Conservation (phyloP, 2,329 filamentous ascomycete species). For the Hyphodiscus sp. region DNA sequence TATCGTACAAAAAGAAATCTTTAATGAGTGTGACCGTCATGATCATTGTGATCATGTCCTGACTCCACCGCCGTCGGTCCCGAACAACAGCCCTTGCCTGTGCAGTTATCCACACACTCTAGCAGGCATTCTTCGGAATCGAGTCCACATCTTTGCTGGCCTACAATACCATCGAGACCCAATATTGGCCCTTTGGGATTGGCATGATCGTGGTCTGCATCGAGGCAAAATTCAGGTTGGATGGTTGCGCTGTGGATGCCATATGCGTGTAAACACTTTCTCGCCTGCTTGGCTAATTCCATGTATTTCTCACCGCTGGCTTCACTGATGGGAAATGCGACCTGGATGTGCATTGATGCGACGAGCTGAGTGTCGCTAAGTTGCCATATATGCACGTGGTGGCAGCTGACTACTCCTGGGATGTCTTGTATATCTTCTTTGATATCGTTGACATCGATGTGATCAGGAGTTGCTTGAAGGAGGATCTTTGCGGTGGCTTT, state of each 20-base stretch:
- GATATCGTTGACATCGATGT: slow-evolving; percentile 83
- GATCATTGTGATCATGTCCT: slow-evolving; percentile 24
- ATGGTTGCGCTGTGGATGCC: slow-evolving; percentile 97
- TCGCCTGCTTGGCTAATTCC: slow-evolving; percentile 74
- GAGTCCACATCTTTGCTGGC: slow-evolving; percentile 20
- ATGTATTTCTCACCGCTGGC: slow-evolving; percentile 79
- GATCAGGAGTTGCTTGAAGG: slow-evolving; percentile 86
- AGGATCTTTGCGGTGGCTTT: slow-evolving; percentile 79
- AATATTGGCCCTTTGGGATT: slow-evolving; percentile 13
- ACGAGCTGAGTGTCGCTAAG: slow-evolving; percentile 91
- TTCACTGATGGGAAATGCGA: slow-evolving; percentile 82
- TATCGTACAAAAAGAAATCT: slow-evolving; percentile 11
- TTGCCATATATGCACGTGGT: slow-evolving; percentile 98
- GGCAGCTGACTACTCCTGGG: slow-evolving; percentile 80
- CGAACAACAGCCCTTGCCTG: slow-evolving; percentile 29
- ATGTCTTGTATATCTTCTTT: slow-evolving; percentile 83
- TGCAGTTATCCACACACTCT: slow-evolving; percentile 30
- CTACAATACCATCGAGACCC: slow-evolving; percentile 23
- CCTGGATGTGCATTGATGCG: slow-evolving; percentile 87
- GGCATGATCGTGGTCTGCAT: slow-evolving; percentile 32
- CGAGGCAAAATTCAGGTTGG: slow-evolving; percentile 78
- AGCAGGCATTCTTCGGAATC: slow-evolving; percentile 28
- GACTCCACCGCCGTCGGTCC: slow-evolving; percentile 12
- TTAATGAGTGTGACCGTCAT: slow-evolving; percentile 28
- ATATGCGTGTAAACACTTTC: slow-evolving; percentile 86